Conservation (phyloP, 1,284 basidiomycete species). For the Irpex rosettiformis region DNA sequence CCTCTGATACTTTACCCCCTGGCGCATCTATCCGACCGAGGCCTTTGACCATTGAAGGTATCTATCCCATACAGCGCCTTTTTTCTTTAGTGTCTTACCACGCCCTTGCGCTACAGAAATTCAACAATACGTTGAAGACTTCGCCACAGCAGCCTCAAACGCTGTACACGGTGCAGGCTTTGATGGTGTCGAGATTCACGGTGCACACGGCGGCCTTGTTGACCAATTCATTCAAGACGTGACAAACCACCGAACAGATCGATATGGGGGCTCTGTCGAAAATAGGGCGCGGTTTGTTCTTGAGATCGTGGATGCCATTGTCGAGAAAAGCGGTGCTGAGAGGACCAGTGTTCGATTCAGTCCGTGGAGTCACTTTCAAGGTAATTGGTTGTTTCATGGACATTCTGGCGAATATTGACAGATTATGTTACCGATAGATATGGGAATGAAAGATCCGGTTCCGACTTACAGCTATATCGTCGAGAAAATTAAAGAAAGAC, state of each 20-base stretch:
- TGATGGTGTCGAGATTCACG: background rate
- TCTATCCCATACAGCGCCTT: too few species aligned
- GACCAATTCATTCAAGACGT: conserved; percentile 36
- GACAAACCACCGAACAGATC: conserved; percentile 49
- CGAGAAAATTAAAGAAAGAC: conserved; percentile 20
- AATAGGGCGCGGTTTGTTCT: conserved; percentile 34
- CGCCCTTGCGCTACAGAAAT: too few species aligned
- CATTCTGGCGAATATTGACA: background rate
- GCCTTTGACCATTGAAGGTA: background rate
- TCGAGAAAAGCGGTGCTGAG: background rate
- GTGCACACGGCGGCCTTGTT: conserved; percentile 32
- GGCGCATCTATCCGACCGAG: conserved; percentile 21
- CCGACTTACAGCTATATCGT: background rate
- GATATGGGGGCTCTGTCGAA: conserved; percentile 54
- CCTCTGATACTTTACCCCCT: conserved; percentile 40
- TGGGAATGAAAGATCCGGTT: background rate
- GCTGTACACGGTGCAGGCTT: conserved; percentile 18
- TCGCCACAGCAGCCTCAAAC: conserved; percentile 21
- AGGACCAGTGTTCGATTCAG: background rate
- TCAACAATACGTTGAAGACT: conserved; percentile 20
- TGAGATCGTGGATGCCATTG: background rate
- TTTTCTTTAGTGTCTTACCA: too few species aligned
- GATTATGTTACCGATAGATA: background rate
- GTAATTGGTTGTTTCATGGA: conserved; percentile 19
- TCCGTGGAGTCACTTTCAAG: conserved; percentile 56